Evolutionary conservation across 305 asterid species (phyloP).

Genomic region (Withania somnifera): DNA sequence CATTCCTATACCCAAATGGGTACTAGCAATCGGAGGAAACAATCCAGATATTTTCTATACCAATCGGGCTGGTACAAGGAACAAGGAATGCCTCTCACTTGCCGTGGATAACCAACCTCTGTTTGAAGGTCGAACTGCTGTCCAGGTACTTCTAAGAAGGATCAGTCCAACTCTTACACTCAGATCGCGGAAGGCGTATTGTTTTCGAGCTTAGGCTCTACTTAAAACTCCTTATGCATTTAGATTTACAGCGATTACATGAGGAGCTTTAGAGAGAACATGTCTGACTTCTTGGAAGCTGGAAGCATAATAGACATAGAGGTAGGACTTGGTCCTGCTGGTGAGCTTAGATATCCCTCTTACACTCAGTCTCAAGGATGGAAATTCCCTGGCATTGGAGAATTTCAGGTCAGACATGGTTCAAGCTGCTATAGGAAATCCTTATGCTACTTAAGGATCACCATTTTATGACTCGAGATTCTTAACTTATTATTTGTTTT

Average conservation of each 20-base stretch:
- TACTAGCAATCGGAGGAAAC: slow-evolving; percentile 29
- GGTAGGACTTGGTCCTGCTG: slow-evolving; percentile 80
- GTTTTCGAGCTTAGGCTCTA: neutral
- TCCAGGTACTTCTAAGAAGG: slow-evolving; percentile 34
- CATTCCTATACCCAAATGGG: slow-evolving; percentile 65
- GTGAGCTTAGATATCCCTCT: slow-evolving; percentile 77
- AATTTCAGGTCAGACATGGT: slow-evolving; percentile 49
- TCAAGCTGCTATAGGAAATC: neutral
- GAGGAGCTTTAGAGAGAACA: slow-evolving; percentile 55
- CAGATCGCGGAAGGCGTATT: neutral
- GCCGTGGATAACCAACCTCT: slow-evolving; percentile 61
- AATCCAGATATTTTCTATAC: slow-evolving; percentile 62
- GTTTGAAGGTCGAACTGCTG: slow-evolving; percentile 60
- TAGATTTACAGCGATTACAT: slow-evolving; percentile 72
- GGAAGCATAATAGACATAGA: slow-evolving; percentile 63
- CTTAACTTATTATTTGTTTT: neutral
- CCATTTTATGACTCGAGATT: neutral
- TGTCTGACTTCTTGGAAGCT: slow-evolving; percentile 41
- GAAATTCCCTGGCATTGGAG: slow-evolving; percentile 75
- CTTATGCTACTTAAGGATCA: neutral
- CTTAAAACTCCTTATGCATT: neutral
- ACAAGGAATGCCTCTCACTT: slow-evolving; percentile 56
- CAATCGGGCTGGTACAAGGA: slow-evolving; percentile 33
- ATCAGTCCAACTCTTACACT: neutral
- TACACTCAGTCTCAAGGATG: slow-evolving; percentile 68